phyloP scores from a whole-genome alignment of 2,329 filamentous ascomycete species.

The Aureobasidium melanogenum region DNA sequence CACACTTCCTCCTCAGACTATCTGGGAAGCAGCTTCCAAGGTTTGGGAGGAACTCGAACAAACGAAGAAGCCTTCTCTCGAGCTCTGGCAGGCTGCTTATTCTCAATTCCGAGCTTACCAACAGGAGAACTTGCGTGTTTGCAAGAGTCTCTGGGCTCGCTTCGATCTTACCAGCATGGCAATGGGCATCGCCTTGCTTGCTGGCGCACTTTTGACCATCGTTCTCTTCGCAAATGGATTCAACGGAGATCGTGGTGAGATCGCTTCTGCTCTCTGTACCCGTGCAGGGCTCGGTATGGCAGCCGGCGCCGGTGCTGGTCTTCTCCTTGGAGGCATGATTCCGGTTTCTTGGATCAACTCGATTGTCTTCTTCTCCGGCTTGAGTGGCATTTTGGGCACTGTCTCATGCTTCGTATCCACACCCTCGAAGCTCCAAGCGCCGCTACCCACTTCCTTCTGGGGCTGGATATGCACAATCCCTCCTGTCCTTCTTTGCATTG shows the following conservation, averaged over 20 bases:
- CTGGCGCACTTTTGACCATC: slow-evolving; percentile 58
- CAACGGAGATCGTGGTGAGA: slow-evolving; percentile 42
- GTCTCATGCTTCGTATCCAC: slow-evolving; percentile 33
- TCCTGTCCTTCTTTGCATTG: slow-evolving; percentile 77
- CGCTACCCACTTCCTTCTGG: slow-evolving; percentile 72
- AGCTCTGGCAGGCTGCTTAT: slow-evolving; percentile 36
- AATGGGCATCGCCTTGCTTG: slow-evolving; percentile 64
- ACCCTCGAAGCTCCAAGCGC: slow-evolving; percentile 35
- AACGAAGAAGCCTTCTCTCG: slow-evolving; percentile 27
- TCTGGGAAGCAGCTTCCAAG: slow-evolving; percentile 54
- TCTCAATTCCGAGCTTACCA: slow-evolving; percentile 66
- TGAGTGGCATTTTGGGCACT: slow-evolving; percentile 32
- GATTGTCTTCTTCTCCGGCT: slow-evolving; percentile 32
- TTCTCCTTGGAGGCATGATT: slow-evolving; percentile 18
- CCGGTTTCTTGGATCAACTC: slow-evolving; percentile 32
- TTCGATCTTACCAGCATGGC: slow-evolving; percentile 86
- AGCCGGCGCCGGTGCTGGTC: slow-evolving; percentile 21
- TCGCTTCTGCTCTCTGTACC: slow-evolving; percentile 45
- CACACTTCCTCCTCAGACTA: slow-evolving; percentile 45
- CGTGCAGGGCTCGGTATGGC: slow-evolving; percentile 35
- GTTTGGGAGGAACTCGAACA: slow-evolving; percentile 41
- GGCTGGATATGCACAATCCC: slow-evolving; percentile 77
- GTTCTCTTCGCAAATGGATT: slow-evolving; percentile 61
- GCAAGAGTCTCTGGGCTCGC: slow-evolving; percentile 79
- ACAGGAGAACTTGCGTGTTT: slow-evolving; percentile 65